Evolutionary conservation across 1,139 yeast genomes (phyloP), one percentile per base, ranked within the genome.

Genomic region (Nadsonia starkeyi-henricii): DNA sequence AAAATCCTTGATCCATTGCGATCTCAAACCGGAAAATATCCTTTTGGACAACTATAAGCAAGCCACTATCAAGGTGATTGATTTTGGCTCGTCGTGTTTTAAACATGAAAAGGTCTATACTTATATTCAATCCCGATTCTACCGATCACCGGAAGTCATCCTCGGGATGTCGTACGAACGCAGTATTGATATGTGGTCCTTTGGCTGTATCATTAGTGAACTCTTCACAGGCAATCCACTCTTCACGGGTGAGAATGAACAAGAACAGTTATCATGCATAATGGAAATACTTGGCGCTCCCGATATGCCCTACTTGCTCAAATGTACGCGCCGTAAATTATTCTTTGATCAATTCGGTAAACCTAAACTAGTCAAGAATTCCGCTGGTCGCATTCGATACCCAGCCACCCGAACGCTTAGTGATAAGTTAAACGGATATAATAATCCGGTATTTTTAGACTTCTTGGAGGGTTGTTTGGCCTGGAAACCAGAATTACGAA

Each of bases 31-130:
- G 0, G 99, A 93, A 59, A 93, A 93, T 63, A 84, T 93, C 44
- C 68, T 93, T 47, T 67, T 93, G 30, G 77, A 84, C 49, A 81
- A 84, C 50, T 79, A 89, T 0, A 95, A 86, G 61, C 77, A 79
- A 52, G 95, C 97, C 1, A 82, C 79, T 50, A 77, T 93, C 53
- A 93, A 91, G 64, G 81, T 93, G 47, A 89, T 93, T 57, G 99
- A 93, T 66, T 93, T 93, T 67, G 99, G 99, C 1, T 79, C 93
- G 13, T 95, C 98, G 0, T 93, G 98, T 63, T 89, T 85, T 59
- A 94, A 91, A 51, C 70, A 85, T 48, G 93, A 86, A 59, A 83
- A 94, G 1, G 72, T 89, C 2, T 91, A 86, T 66, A 85, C 97
- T 0, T 93, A 93, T 62, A 88, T 93, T 53, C 99, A 93, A 63